These are phyloP conservation scores for Ceratocystis lukuohia DNA, from an alignment of 2,329 filamentous ascomycete genomes.

Conservation along the genomic window DNA sequence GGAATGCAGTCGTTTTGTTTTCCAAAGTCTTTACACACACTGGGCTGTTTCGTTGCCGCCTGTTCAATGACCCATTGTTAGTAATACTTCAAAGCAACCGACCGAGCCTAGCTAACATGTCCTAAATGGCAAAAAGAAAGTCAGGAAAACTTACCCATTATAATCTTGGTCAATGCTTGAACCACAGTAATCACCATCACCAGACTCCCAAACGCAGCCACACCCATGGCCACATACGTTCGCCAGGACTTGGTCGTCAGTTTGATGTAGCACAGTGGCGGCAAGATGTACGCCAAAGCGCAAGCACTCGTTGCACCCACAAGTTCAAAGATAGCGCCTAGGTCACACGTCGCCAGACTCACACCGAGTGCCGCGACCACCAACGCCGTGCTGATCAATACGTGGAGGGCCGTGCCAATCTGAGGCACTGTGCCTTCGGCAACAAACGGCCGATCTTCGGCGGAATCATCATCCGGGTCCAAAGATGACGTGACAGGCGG, in stretches of 20 bases:
- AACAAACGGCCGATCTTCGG: constrained; percentile 16
- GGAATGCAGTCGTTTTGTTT: constrained; percentile 9
- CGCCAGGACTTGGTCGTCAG: constrained; percentile 64
- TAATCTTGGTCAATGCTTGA: constrained; percentile 58
- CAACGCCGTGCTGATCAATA: constrained; percentile 72
- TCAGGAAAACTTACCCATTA: constrained; percentile 30
- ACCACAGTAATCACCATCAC: constrained; percentile 74
- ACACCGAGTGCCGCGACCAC: constrained; percentile 67
- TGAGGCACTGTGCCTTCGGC: constrained; percentile 18
- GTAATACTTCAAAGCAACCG: not conserved
- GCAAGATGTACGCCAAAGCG: constrained; percentile 86
- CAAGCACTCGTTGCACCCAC: constrained; percentile 92
- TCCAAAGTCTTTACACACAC: constrained; percentile 9
- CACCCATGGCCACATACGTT: constrained; percentile 56
- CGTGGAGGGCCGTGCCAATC: constrained; percentile 54
- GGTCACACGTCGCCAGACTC: constrained; percentile 76
- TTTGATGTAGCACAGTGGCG: constrained; percentile 90
- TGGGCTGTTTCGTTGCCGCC: constrained; percentile 12
- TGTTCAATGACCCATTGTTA: not conserved
- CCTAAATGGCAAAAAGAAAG: no score
- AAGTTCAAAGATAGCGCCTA: constrained; percentile 88
- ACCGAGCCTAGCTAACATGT: no score
- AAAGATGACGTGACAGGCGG: constrained; percentile 1
- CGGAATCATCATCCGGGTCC: constrained; percentile 9
- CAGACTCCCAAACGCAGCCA: constrained; percentile 62